These are phyloP conservation scores for Suhomyces xylopsoci DNA, from an alignment of 805 yeast species.

Conservation along the genomic window DNA sequence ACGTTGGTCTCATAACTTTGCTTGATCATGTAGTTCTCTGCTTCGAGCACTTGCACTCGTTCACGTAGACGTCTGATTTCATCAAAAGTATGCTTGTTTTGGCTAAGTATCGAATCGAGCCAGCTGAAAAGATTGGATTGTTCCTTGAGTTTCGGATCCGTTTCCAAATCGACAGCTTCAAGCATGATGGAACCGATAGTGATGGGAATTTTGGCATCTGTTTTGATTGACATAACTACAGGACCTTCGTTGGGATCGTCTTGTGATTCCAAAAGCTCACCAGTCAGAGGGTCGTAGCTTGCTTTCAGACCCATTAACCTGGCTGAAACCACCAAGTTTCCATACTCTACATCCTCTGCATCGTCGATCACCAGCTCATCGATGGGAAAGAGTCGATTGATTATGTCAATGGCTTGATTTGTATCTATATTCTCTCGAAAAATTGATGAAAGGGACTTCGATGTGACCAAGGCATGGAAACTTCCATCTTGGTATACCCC, in stretches of 20 bases:
- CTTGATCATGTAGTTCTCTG: conserved; percentile 7
- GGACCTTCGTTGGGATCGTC: conserved; percentile 10
- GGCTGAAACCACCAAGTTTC: background rate
- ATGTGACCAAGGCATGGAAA: conserved; percentile 15
- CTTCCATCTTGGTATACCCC: conserved; percentile 22
- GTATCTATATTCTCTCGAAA: conserved; percentile 7
- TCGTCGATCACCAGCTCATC: conserved; percentile 3
- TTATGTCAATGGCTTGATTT: conserved; percentile 17
- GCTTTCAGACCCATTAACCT: conserved; percentile 1
- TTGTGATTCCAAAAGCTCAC: conserved; percentile 6
- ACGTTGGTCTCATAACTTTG: conserved; percentile 11
- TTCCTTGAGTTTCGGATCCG: conserved; percentile 4
- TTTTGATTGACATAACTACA: conserved; percentile 13
- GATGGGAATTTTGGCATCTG: conserved; percentile 21
- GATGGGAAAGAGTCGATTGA: conserved; percentile 17
- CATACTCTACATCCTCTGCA: conserved; percentile 5
- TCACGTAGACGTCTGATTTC: conserved; percentile 2
- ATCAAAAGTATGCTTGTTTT: conserved; percentile 9
- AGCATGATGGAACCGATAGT: conserved; percentile 25
- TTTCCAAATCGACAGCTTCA: conserved; percentile 16
- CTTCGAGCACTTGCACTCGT: conserved; percentile 2
- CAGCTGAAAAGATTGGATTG: conserved; percentile 26
- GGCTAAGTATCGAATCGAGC: conserved; percentile 18
- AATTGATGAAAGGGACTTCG: background rate
- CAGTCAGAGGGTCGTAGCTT: conserved; percentile 2